These are phyloP conservation scores for Baudoinia panamericana DNA, from an alignment of 495 filamentous ascomycete species.

Conservation along the genomic window DNA sequence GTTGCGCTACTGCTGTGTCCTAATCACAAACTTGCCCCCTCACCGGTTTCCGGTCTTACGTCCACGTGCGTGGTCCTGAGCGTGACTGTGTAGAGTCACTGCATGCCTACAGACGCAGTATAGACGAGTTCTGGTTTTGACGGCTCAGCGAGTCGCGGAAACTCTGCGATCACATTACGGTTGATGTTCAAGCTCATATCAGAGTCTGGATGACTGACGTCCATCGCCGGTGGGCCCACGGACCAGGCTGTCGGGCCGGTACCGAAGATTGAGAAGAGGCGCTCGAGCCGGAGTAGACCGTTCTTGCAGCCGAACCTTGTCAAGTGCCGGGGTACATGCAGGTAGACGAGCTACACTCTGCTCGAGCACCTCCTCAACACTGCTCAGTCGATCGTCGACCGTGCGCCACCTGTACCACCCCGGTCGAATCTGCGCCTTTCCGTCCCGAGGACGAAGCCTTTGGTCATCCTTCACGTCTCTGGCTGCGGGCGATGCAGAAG, in stretches of 20 bases:
- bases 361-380: slow-evolving; percentile 1
- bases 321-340: not conserved
- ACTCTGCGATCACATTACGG: no score
- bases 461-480: no score
- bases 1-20: slow-evolving; percentile 3
- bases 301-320: slow-evolving; percentile 8
- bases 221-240: no score
- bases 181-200: no score
- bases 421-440: not conserved
- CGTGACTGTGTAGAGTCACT: no score
- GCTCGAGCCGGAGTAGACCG: slow-evolving; percentile 4
- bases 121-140: no score
- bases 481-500: not conserved
- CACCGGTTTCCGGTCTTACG: no score
- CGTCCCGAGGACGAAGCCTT: no score
- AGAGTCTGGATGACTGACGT: not conserved
- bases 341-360: not conserved
- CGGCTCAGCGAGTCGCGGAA: no score
- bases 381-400: not conserved
- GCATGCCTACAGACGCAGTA: no score
- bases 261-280: not conserved
- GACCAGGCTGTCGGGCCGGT: no score
- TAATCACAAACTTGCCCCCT: not conserved
- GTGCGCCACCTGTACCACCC: not conserved
- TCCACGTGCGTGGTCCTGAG: slow-evolving; percentile 3